Conservation (phyloP, 768 basidiomycete genomes). For the Trametes punicea region DNA sequence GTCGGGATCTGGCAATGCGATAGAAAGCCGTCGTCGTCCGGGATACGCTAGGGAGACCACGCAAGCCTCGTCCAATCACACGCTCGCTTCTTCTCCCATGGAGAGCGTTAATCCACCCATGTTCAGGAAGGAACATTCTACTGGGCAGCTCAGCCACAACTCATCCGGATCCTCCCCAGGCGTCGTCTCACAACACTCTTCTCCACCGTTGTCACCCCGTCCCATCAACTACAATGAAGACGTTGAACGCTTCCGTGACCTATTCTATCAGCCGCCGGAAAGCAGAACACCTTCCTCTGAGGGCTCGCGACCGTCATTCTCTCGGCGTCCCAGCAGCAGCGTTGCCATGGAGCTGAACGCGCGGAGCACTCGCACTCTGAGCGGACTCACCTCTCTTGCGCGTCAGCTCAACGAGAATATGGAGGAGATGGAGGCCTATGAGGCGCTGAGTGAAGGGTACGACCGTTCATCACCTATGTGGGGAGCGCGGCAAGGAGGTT, state of each 20-base stretch:
- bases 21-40: slow-evolving; percentile 7
- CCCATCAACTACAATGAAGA: slow-evolving; percentile 60
- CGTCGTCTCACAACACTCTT: slow-evolving; percentile 32
- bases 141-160: slow-evolving; percentile 11
- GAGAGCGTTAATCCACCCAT: slow-evolving; percentile 25
- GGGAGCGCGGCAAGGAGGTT: slow-evolving; percentile 20
- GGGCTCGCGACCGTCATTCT: slow-evolving; percentile 15
- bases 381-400: slow-evolving; percentile 38
- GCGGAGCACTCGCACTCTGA: slow-evolving; percentile 30
- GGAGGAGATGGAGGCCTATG: slow-evolving; percentile 26
- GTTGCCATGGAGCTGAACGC: slow-evolving; percentile 31
- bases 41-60: slow-evolving; percentile 13
- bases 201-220: slow-evolving; percentile 45
- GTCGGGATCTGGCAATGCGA: not conserved
- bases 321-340: slow-evolving; percentile 25
- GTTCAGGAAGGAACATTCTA: slow-evolving; percentile 22
- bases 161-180: slow-evolving; percentile 29
- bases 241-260: slow-evolving; percentile 68
- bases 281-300: slow-evolving; percentile 10
- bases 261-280: slow-evolving; percentile 58
- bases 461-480: slow-evolving; percentile 12
- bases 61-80: slow-evolving; percentile 22
- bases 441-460: slow-evolving; percentile 19
- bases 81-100: slow-evolving; percentile 28
- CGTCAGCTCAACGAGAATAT: slow-evolving; percentile 41